These are phyloP conservation scores for Magnaporthiopsis poae DNA, from an alignment of 2,329 filamentous ascomycete species.

Conservation along the genomic window DNA sequence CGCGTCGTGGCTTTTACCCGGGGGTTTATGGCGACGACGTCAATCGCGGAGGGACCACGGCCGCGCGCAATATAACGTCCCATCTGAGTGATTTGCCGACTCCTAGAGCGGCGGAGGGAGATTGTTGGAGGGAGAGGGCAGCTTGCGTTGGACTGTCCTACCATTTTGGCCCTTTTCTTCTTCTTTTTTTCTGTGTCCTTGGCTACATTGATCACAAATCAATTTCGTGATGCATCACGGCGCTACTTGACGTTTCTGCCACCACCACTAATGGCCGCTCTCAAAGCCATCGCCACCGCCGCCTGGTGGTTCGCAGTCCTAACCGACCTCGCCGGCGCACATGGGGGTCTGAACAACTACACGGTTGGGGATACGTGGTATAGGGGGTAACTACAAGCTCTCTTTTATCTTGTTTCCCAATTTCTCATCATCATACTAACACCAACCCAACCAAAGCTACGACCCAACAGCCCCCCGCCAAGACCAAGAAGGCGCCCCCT, in stretches of 20 bases:
- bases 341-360: constrained; percentile 30
- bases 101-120: too few relatives aligned
- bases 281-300: constrained; percentile 13
- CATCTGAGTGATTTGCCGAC: neutral
- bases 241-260: neutral
- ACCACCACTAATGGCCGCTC: constrained; percentile 3
- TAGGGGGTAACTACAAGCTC: constrained; percentile 21
- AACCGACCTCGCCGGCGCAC: constrained; percentile 16
- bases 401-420: too few relatives aligned
- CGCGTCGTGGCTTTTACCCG: too few relatives aligned
- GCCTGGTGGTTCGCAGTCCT: constrained; percentile 13
- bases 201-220: neutral
- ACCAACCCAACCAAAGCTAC: constrained; percentile 18
- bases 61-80: neutral
- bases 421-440: too few relatives aligned
- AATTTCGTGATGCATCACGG: neutral
- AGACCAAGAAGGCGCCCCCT: constrained; percentile 26
- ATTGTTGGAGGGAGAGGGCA: too few relatives aligned
- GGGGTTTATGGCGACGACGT: too few relatives aligned
- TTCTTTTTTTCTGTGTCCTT: neutral
- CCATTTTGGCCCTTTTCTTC: too few relatives aligned
- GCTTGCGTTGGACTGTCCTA: too few relatives aligned
- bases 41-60: neutral
- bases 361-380: constrained; percentile 32
- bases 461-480: constrained; percentile 22